Base-by-base conservation (phyloP, 73 alveolate genomes). In the Stentor roeselii region DNA sequence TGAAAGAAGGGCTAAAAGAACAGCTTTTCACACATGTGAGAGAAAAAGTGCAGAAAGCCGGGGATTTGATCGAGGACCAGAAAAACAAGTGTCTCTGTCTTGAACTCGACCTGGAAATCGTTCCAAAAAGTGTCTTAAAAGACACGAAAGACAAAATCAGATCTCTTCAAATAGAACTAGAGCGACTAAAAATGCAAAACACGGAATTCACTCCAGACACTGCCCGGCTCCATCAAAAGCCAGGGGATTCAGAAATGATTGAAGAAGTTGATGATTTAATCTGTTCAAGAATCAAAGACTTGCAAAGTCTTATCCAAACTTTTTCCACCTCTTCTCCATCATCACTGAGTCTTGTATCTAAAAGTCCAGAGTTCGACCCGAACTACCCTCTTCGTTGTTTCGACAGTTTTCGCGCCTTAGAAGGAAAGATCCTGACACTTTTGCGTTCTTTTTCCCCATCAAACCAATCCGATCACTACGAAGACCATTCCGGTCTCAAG, bases 161-260 rank as follows among this genome's bases (percentile, higher is more conserved):
- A 21, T 30, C 14, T 1, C 2, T 67, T 27, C 14, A n/a, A 14
- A 67, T 27, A 67, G 80, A 67, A 67, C 37, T 21, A 21, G 80
- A 67, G 15, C 21, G 80, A 34, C 50, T 67, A 30, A 67, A 67
- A 67, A 67, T 67, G 41, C 37, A 40, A 32, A 67, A 21, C 34
- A 27, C 14, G 2, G 80, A 67, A 32, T 67, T 21, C 42, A 67
- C 80, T 21, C 80, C 80, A 67, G 80, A 67, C 34, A 67, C 80
- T 0, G 80, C 80, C 11, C n/a, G 80, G 1, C 74, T 21, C 27
- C 35, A 31, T 2, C 80, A 21, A 1, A 67, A 34, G 42, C 80
- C 80, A n/a, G 21, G 37, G 34, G 41, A 21, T 67, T 30, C 80
- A 1, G 80, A 67, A 67, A 1, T 30, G 2, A 21, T 21, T 1